A percentile compares a stretch with the other conserved stretches of the same genome.
Evolutionary conservation across 225 moss, liverwort and hornwort genomes (phyloP).

Genomic region (Neckera pumila): DNA sequence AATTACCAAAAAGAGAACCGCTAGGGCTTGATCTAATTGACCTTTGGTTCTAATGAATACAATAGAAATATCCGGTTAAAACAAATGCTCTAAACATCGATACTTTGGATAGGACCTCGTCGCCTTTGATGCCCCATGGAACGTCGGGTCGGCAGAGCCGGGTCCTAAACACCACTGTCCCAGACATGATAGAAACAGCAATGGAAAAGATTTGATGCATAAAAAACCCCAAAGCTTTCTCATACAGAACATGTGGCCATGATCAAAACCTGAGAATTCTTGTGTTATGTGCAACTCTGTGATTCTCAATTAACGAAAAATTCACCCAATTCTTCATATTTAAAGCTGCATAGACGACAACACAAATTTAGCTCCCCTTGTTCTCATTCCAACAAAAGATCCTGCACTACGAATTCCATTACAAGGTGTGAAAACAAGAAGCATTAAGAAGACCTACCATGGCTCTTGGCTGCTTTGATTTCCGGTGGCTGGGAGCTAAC

Average conservation of each 20-base stretch:
- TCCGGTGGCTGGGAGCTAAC: conserved; percentile 7
- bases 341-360: conserved; percentile 18
- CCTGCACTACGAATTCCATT: background rate
- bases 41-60: background rate
- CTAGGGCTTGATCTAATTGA: background rate
- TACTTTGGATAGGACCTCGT: background rate
- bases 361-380: background rate
- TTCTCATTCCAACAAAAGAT: background rate
- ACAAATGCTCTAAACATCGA: background rate
- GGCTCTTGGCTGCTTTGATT: conserved; percentile 4
- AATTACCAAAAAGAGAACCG: background rate
- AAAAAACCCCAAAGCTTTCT: background rate
- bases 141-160: background rate
- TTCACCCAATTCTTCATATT: conserved; percentile 41
- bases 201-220: background rate
- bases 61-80: background rate
- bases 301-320: conserved; percentile 38
- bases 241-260: background rate
- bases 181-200: background rate
- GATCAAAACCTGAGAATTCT: conserved; percentile 35
- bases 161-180: background rate
- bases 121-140: background rate
- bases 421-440: background rate
- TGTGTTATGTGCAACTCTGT: conserved; percentile 36
- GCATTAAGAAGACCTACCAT: background rate